These are phyloP conservation scores for Coemansia pectinata DNA, from an alignment of 192 early-diverging fungal genomes.

Conservation along the genomic window DNA sequence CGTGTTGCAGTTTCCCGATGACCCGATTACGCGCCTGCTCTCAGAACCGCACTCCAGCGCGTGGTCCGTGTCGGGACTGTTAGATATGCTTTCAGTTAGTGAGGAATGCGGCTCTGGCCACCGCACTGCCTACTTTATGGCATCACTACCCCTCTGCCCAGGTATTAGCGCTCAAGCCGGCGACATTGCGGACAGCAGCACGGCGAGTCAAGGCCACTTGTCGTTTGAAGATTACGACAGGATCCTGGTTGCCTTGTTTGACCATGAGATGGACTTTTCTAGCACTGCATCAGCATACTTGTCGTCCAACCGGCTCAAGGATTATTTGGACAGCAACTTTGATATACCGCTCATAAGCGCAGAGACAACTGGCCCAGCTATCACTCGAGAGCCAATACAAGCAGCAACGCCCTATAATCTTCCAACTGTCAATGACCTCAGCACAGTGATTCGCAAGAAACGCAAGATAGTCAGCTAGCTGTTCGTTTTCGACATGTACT, in stretches of 20 bases:
- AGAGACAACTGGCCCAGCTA: conserved; percentile 13
- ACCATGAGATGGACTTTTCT: conserved; percentile 45
- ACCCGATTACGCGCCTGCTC: conserved; percentile 52
- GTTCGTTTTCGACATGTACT: background rate
- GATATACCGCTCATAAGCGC: conserved; percentile 6
- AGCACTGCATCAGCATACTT: conserved; percentile 5
- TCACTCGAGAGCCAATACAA: background rate
- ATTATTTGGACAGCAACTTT: conserved; percentile 13
- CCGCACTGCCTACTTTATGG: conserved; percentile 65
- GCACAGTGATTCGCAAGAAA: conserved; percentile 39
- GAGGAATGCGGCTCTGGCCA: conserved; percentile 77
- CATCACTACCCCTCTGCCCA: conserved; percentile 14
- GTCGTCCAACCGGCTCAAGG: conserved; percentile 24
- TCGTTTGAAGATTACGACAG: conserved; percentile 38
- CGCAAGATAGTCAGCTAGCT: conserved; percentile 25
- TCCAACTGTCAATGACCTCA: conserved; percentile 36
- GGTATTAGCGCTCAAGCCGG: background rate
- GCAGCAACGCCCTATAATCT: background rate
- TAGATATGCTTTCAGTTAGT: conserved; percentile 67
- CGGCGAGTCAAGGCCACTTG: conserved; percentile 24
- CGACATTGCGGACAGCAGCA: background rate
- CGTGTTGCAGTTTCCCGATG: conserved; percentile 53
- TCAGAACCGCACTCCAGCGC: conserved; percentile 21
- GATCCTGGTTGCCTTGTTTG: conserved; percentile 34
- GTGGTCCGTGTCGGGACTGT: conserved; percentile 61